Evolutionary conservation across 2,329 filamentous ascomycete genomes (phyloP).

Genomic region (Geosmithia flava): DNA sequence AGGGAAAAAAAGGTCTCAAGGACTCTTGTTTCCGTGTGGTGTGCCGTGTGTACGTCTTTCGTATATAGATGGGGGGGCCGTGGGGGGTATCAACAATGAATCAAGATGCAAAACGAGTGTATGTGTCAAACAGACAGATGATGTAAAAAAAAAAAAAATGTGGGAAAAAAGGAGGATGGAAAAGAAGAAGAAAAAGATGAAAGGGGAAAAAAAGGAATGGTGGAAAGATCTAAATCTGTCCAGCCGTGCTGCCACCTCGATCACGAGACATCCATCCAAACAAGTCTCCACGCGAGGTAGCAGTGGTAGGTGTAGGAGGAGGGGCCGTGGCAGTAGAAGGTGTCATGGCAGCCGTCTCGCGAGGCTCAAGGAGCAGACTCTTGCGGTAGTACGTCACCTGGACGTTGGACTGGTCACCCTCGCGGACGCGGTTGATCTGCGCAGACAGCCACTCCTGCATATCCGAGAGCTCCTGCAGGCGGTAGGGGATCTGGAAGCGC

Average conservation of each 20-base stretch:
- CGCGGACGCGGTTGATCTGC: slow-evolving; percentile 67
- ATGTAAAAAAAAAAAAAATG: not conserved
- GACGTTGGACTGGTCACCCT: slow-evolving; percentile 40
- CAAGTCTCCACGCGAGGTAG: slow-evolving; percentile 24
- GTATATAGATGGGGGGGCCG: too few relatives aligned
- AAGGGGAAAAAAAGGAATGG: not conserved
- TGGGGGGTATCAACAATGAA: too few relatives aligned
- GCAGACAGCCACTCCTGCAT: slow-evolving; percentile 86
- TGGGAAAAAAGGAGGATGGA: too few relatives aligned
- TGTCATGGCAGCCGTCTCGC: slow-evolving; percentile 31
- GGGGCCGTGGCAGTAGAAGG: slow-evolving; percentile 19
- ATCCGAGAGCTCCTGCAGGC: slow-evolving; percentile 69
- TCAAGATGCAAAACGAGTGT: not conserved
- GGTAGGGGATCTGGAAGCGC: slow-evolving; percentile 89
- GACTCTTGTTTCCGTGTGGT: too few relatives aligned
- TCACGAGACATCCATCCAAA: slow-evolving; percentile 41
- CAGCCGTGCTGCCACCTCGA: slow-evolving; percentile 17
- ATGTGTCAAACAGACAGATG: not conserved
- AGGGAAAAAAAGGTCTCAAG: too few relatives aligned
- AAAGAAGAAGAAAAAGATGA: slow-evolving; percentile 8
- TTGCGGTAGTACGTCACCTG: slow-evolving; percentile 63
- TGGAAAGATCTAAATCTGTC: not conserved
- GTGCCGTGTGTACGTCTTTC: too few relatives aligned
- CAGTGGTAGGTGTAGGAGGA: slow-evolving; percentile 12
- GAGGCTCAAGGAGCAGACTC: slow-evolving; percentile 71